Percentiles rank a stretch among this genome's conserved stretches.
Conservation (phyloP, 164 flowering plant species). For the Tetrastigma voinierianum region DNA sequence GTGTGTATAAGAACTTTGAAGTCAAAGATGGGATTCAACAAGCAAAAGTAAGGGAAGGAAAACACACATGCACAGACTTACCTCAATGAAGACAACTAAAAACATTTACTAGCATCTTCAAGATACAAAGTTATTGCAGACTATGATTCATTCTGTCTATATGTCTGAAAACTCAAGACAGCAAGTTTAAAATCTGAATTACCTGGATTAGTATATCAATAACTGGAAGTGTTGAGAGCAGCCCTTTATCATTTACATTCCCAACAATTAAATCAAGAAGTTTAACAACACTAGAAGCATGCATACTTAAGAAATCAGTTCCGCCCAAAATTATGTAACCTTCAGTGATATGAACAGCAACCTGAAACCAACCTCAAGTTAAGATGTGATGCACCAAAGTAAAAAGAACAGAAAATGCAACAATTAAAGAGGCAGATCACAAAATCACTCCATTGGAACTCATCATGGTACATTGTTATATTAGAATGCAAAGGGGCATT, state of each 20-base stretch:
- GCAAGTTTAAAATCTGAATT: conserved; percentile 9
- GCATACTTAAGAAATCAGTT: conserved; percentile 65
- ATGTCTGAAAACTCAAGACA: background rate
- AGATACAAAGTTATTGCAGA: background rate
- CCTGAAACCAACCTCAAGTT: conserved; percentile 41
- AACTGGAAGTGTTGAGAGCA: conserved; percentile 72
- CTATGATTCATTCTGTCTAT: background rate
- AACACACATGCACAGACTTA: background rate
- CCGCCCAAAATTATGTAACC: conserved; percentile 83
- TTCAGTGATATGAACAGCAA: conserved; percentile 71
- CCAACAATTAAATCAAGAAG: conserved; percentile 80
- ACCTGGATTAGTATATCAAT: conserved; percentile 90
- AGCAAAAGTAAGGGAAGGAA: background rate
- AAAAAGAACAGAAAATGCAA: background rate
- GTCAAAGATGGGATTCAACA: background rate
- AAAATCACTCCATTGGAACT: no score
- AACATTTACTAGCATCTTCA: background rate
- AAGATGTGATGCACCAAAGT: background rate
- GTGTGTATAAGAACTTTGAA: background rate
- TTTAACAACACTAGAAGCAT: conserved; percentile 69
- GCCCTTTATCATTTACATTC: conserved; percentile 87
- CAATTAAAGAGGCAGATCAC: background rate
- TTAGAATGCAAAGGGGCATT: no score
- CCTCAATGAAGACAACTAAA: background rate
- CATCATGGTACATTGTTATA: no score